Percentiles rank a stretch among this genome's conserved stretches.
These are phyloP conservation scores for Colletotrichum graminicola DNA, from an alignment of 2,329 filamentous ascomycete genomes.

Conservation along the genomic window DNA sequence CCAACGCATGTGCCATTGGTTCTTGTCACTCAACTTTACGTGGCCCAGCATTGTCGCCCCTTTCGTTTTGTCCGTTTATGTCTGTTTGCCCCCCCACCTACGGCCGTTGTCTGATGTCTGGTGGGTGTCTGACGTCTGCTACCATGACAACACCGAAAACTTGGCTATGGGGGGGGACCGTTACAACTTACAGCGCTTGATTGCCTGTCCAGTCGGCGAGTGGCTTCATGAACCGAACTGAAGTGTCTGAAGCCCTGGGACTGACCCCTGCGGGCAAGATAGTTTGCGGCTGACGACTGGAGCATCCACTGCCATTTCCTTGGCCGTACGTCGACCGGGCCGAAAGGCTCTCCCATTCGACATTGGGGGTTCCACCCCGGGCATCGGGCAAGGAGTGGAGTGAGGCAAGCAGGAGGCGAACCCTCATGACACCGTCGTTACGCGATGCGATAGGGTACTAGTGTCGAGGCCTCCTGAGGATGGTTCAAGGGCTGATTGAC, in stretches of 20 bases:
- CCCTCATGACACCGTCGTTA: conserved; percentile 15
- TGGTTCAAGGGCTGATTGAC: neutral
- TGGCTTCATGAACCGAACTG: conserved; percentile 6
- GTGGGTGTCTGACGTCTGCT: neutral
- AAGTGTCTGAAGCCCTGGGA: neutral
- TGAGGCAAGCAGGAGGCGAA: neutral
- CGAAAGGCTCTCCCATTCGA: conserved; percentile 25
- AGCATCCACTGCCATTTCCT: conserved; percentile 12
- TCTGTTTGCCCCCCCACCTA: neutral
- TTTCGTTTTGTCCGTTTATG: neutral
- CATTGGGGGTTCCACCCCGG: conserved; percentile 24
- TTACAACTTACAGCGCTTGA: neutral
- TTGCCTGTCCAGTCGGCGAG: neutral
- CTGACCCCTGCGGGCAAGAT: neutral
- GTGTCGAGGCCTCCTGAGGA: conserved; percentile 23
- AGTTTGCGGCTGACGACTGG: neutral
- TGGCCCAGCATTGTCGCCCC: neutral
- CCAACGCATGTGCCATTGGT: neutral
- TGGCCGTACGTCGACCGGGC: conserved; percentile 29
- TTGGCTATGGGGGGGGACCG: neutral
- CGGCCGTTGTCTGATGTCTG: no score
- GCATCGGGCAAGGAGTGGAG: conserved; percentile 18
- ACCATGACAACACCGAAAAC: neutral
- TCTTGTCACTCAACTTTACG: neutral
- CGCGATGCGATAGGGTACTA: conserved; percentile 20